A percentile compares a stretch with the other conserved stretches of the same genome.
phyloP scores from a whole-genome alignment of 2,329 filamentous ascomycete species.

The Colletotrichum musae region DNA sequence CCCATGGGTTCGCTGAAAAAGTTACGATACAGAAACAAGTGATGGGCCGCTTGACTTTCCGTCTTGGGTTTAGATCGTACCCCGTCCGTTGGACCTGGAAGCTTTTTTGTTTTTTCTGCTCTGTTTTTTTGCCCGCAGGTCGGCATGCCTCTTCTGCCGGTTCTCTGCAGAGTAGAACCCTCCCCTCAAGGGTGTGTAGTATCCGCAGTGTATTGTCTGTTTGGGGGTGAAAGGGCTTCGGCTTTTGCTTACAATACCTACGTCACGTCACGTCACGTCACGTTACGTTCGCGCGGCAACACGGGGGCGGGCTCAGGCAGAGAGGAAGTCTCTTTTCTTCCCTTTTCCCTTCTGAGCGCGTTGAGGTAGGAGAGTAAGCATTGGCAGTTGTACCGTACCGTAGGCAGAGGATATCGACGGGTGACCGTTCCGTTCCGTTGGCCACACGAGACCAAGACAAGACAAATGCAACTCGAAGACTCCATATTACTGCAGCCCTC shows the following conservation, averaged over 20 bases:
- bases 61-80: conserved; percentile 20
- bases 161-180: no score
- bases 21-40: conserved; percentile 41
- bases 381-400: no score
- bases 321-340: no score
- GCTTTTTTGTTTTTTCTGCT: neutral
- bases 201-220: no score
- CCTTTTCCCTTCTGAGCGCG: no score
- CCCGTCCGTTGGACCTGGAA: conserved; percentile 8
- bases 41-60: conserved; percentile 21
- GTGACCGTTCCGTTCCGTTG: conserved; percentile 16
- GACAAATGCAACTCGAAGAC: conserved; percentile 5
- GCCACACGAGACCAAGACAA: neutral
- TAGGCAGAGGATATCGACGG: neutral
- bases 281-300: conserved; percentile 1
- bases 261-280: conserved; percentile 32
- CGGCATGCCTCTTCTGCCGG: neutral
- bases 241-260: conserved; percentile 9
- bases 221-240: neutral
- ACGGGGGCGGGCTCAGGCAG: neutral
- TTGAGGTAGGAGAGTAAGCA: no score
- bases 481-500: conserved; percentile 29
- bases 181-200: no score
- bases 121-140: neutral
- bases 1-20: conserved; percentile 40